Evolutionary conservation across 202 grass and related monocot genomes (phyloP), one percentile per base, ranked within the genome.

Genomic region (Zizania palustris): DNA sequence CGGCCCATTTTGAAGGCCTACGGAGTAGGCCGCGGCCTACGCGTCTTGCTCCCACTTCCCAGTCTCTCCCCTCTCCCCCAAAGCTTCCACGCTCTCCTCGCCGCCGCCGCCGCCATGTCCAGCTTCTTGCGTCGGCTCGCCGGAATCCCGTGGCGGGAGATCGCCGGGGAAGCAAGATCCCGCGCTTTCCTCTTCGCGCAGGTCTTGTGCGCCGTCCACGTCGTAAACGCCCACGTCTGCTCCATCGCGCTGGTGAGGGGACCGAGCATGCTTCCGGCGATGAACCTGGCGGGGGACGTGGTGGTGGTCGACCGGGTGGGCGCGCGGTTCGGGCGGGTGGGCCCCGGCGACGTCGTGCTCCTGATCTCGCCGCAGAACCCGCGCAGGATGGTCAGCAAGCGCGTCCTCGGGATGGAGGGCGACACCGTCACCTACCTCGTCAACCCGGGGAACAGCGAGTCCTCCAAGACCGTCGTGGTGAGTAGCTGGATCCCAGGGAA

Each of bases 221-320:
- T 92, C 58, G 6, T 90, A 45, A 9, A 88, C 44, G 11, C 69
- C 13, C 79, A 90, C 77, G 8, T 90, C 75, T 73, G 63, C 60
- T 39, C 65, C 57, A 0, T 92, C 58, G 62, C 65, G 49, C 1
- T 83, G 37, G 85, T 63, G 53, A 60, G 46, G 33, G 95, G 95
- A 9, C 49, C 89, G 37, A 97, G 95, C 85, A 97, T 97, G 95
- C 60, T 97, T 63, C 95, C 95, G 22, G 69, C 89, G 36, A 0
- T 97, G n/a, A 94, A 86, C 69, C 66, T 94, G 78, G 78, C 74
- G 43, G 95, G 95, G 12, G 95, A 97, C 67, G 63, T 94, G 63
- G 48, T 94, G 57, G 82, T 57, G 7, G 85, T 84, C 37, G 92
- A 97, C 49, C 84, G 56, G 82, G 11, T 92, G 39, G 84, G 82